These are phyloP conservation scores for Apophysomyces variabilis DNA, from an alignment of 371 early-diverging fungal species.

Conservation along the genomic window DNA sequence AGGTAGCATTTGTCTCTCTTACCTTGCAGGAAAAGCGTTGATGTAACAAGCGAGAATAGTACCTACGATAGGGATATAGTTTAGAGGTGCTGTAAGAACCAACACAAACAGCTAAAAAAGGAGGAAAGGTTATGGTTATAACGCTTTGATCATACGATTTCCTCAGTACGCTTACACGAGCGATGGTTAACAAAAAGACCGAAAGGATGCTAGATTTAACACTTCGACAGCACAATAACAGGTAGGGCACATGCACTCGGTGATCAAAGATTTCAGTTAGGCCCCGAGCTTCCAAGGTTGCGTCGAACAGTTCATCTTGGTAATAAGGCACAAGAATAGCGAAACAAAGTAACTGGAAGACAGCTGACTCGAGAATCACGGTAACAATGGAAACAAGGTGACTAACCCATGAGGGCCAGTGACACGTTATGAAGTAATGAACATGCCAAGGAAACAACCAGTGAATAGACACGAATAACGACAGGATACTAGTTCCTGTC, in stretches of 20 bases:
- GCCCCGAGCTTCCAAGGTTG: conserved; percentile 44
- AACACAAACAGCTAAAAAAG: conserved; percentile 41
- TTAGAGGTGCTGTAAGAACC: conserved; percentile 53
- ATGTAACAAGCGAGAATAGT: conserved; percentile 46
- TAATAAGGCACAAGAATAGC: conserved; percentile 54
- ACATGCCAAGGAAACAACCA: conserved; percentile 33
- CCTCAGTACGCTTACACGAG: conserved; percentile 20
- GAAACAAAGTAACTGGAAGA: conserved; percentile 50
- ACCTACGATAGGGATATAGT: conserved; percentile 55
- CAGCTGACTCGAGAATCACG: conserved; percentile 47
- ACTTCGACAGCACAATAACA: conserved; percentile 35
- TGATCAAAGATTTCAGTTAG: conserved; percentile 42
- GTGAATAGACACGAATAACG: conserved; percentile 30
- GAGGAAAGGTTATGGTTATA: too few relatives aligned
- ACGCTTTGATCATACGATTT: background rate
- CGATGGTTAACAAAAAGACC: conserved; percentile 24
- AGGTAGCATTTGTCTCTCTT: conserved; percentile 4
- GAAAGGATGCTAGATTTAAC: conserved; percentile 32
- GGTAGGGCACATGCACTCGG: conserved; percentile 24
- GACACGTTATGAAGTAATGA: conserved; percentile 43
- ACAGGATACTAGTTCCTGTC: conserved; percentile 27
- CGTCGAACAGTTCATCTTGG: conserved; percentile 54
- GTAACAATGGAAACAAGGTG: conserved; percentile 48
- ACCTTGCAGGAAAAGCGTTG: conserved; percentile 47
- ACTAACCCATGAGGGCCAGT: conserved; percentile 56